These are phyloP conservation scores for Hyphodiscus sp. DNA, from an alignment of 2,329 filamentous ascomycete genomes.

Conservation along the genomic window DNA sequence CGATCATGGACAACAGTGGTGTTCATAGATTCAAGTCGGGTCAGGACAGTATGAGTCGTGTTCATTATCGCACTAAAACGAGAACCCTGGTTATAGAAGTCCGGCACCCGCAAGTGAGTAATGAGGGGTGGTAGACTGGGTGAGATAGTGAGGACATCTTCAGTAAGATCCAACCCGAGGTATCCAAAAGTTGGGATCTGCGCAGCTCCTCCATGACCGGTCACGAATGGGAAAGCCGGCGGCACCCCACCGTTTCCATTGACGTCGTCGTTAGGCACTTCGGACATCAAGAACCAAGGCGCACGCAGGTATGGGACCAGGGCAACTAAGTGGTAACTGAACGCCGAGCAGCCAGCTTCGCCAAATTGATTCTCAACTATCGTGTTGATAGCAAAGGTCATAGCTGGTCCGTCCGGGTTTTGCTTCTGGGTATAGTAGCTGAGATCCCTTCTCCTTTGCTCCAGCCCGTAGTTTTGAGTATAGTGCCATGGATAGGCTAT, in stretches of 20 bases:
- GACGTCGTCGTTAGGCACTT: conserved; percentile 57
- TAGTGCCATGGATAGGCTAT: conserved; percentile 8
- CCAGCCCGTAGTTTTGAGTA: background rate
- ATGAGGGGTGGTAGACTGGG: conserved; percentile 61
- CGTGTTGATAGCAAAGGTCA: conserved; percentile 67
- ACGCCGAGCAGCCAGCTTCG: conserved; percentile 59
- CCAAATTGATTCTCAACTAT: conserved; percentile 61
- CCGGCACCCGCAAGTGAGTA: conserved; percentile 14
- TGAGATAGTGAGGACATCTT: conserved; percentile 55
- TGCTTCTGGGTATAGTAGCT: conserved; percentile 12
- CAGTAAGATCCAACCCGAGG: conserved; percentile 54
- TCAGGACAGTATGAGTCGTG: conserved; percentile 48
- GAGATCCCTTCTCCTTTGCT: conserved; percentile 1
- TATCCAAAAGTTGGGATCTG: conserved; percentile 63
- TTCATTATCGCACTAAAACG: conserved; percentile 9
- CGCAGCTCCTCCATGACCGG: conserved; percentile 63
- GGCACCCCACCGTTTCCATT: conserved; percentile 56
- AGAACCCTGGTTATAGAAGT: conserved; percentile 19
- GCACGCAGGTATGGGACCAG: conserved; percentile 56
- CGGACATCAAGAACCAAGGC: conserved; percentile 66
- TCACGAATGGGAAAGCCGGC: conserved; percentile 65
- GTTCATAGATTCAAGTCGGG: conserved; percentile 37
- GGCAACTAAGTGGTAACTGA: conserved; percentile 59
- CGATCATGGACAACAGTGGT: conserved; percentile 12
- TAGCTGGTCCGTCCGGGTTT: conserved; percentile 55